These are phyloP conservation scores for Hypholoma sublateritium DNA, from an alignment of 768 basidiomycete genomes.

Conservation along the genomic window DNA sequence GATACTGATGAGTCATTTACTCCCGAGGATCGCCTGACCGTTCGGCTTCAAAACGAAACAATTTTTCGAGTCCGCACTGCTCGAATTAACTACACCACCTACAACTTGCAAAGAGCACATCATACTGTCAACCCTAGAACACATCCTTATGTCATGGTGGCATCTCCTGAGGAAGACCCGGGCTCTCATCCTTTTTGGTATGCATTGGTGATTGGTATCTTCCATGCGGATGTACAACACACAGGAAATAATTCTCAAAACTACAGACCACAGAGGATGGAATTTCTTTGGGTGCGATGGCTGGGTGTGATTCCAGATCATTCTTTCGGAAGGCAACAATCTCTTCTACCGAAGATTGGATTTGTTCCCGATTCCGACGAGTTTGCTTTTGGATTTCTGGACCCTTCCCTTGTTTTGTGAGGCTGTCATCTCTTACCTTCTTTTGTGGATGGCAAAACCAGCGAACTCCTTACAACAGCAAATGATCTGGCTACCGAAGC, in stretches of 20 bases:
- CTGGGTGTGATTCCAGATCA: conserved; percentile 26
- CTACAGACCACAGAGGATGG: conserved; percentile 20
- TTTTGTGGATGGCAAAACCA: conserved; percentile 22
- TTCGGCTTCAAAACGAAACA: conserved; percentile 18
- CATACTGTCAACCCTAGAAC: conserved; percentile 28
- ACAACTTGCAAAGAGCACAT: conserved; percentile 21
- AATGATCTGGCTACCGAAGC: neutral
- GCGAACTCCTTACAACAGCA: neutral
- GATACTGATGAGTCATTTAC: conserved; percentile 27
- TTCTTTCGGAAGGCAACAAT: conserved; percentile 23
- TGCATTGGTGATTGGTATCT: conserved; percentile 20
- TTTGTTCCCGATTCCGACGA: conserved; percentile 28
- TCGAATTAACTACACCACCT: conserved; percentile 29
- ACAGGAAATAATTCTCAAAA: conserved; percentile 6
- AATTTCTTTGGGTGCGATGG: conserved; percentile 46
- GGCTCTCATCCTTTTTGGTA: conserved; percentile 25
- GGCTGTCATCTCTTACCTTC: conserved; percentile 33
- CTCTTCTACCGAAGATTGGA: conserved; percentile 34
- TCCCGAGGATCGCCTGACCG: conserved; percentile 17
- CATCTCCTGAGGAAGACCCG: conserved; percentile 13
- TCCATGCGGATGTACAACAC: conserved; percentile 19
- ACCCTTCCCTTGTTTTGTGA: conserved; percentile 31
- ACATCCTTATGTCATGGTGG: conserved; percentile 31
- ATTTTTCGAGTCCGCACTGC: conserved; percentile 21
- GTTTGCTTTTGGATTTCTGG: conserved; percentile 33